Evolutionary conservation across 805 yeast species (phyloP), one percentile per base, ranked within the genome.

Genomic region (Candida wancherniae): DNA sequence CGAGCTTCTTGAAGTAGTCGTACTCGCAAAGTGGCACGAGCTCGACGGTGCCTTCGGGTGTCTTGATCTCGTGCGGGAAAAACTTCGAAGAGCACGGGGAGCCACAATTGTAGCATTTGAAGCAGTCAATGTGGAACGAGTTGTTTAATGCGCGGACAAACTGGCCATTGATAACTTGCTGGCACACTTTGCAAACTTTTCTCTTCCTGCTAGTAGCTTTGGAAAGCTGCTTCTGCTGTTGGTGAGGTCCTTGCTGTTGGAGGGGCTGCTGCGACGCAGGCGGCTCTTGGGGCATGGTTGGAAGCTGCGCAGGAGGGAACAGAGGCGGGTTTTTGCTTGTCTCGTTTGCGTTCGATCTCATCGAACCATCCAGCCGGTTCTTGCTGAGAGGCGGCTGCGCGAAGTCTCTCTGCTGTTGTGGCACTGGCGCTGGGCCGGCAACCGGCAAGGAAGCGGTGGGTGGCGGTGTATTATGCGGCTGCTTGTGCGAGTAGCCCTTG

Each of bases 41-140:
- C 3, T 26, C 25, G 15, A 39, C 40, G 3, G 28, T 13, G 5
- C 47, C 52, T 3, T 33, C 29, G 9, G 23, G 23, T 8, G 23
- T 11, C 2, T 50, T 42, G 11, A 53, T 26, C 35, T 83, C 90
- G 34, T 70, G 75, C 0, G 97, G 94, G 56, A 92, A 92, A 51
- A 88, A 92, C 54, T 87, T 87, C 12, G 87, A 71, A 10, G 92
- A 79, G 46, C 96, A 85, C 32, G 75, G 80, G 14, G 67, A 67
- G 4, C 81, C 80, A 63, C 99, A 92, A 51, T 84, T 95, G 44
- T 75, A 66, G 53, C 97, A 90, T 5, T 76, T 67, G 57, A 90
- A 88, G 58, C 97, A 90, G 19, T 83, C 81, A 19, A 88, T 80
- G 55, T 90, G 97, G 51, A 74, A 90, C 2, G 84, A 77, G 28